These are phyloP conservation scores for Mortierella hygrophila DNA, from an alignment of 192 early-diverging fungal species.

Conservation along the genomic window DNA sequence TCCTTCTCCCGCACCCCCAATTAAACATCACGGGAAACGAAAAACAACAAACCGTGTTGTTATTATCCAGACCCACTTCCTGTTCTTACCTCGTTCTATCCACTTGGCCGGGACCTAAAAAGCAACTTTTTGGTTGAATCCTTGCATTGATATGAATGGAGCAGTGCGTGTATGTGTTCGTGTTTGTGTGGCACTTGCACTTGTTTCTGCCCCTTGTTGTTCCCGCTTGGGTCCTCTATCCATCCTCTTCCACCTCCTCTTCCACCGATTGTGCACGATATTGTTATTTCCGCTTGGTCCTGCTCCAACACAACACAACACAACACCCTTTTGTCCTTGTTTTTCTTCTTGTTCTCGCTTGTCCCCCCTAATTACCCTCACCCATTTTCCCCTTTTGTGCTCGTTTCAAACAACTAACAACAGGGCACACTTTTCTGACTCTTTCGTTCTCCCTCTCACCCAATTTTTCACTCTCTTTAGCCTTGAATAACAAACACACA, in stretches of 20 bases:
- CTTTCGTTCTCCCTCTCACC: not conserved
- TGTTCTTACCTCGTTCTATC: not conserved
- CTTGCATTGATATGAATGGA: not conserved
- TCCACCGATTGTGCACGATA: not conserved
- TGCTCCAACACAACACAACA: not conserved
- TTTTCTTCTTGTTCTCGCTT: not conserved
- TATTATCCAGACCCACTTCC: not conserved
- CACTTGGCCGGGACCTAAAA: not conserved
- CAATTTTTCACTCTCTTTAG: not conserved
- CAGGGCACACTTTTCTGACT: not conserved
- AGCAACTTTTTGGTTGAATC: not conserved
- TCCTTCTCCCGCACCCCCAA: not conserved
- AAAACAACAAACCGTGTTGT: not conserved
- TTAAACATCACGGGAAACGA: not conserved
- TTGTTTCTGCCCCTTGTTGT: not conserved
- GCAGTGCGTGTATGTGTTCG: not conserved
- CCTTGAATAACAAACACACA: not conserved
- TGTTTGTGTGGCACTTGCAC: not conserved
- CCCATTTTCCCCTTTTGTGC: not conserved
- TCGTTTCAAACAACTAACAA: slow-evolving; percentile 8
- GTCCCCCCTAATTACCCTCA: not conserved
- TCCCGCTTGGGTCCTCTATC: not conserved
- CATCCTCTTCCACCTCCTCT: no score
- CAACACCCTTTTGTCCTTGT: not conserved
- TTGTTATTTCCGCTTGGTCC: not conserved